Percentiles rank a stretch among this genome's conserved stretches.
Conservation (phyloP, 2,329 filamentous ascomycete genomes). For the Cytospora piceicola region DNA sequence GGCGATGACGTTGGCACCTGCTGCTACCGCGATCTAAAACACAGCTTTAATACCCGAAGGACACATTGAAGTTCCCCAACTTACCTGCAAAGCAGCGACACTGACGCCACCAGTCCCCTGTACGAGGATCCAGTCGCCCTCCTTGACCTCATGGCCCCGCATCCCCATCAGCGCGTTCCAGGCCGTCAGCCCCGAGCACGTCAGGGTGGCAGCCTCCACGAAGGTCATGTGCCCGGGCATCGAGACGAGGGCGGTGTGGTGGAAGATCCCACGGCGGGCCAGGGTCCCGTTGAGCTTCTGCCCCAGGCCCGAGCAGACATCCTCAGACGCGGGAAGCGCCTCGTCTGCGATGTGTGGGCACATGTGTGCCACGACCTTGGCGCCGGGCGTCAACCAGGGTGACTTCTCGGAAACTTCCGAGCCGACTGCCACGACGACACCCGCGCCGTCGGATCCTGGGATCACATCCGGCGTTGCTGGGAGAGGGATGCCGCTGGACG, state of each 20-base stretch:
- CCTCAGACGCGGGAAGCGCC: conserved; percentile 30
- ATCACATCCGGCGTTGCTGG: conserved; percentile 35
- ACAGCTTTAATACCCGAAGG: background rate
- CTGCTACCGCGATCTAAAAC: conserved; percentile 45
- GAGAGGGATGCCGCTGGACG: conserved; percentile 18
- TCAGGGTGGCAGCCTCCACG: conserved; percentile 47
- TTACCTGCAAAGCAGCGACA: conserved; percentile 43
- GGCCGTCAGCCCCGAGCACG: conserved; percentile 55
- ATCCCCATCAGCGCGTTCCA: conserved; percentile 57
- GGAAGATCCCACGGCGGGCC: conserved; percentile 60
- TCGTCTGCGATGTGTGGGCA: conserved; percentile 32
- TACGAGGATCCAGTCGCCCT: conserved; percentile 41
- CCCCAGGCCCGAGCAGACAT: conserved; percentile 54
- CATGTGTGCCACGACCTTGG: conserved; percentile 59
- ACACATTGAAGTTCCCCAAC: background rate
- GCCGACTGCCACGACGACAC: conserved; percentile 54
- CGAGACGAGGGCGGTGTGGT: conserved; percentile 59
- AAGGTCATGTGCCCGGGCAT: conserved; percentile 50
- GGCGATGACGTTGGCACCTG: conserved; percentile 58
- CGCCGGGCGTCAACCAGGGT: conserved; percentile 50
- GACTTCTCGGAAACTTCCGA: conserved; percentile 45
- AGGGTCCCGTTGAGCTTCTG: conserved; percentile 61
- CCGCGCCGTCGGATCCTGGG: conserved; percentile 47
- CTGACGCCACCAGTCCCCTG: conserved; percentile 48
- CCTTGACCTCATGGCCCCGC: conserved; percentile 45